Evolutionary conservation across 1,139 yeast species (phyloP), one percentile per base, ranked within the genome.

Genomic region (Diutina pseudorugosa): DNA sequence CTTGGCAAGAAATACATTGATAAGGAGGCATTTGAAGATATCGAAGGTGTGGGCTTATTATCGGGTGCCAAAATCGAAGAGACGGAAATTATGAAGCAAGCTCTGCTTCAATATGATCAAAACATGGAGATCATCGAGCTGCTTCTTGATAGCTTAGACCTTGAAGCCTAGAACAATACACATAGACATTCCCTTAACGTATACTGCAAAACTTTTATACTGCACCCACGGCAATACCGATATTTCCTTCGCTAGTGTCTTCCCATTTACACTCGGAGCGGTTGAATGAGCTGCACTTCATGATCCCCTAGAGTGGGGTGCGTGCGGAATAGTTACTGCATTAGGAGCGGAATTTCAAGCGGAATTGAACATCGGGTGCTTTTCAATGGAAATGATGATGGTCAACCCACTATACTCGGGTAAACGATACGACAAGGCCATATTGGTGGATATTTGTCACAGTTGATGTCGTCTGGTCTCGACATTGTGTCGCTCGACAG

Each of bases 1-100:
- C 64, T 86, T 53, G 66, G 75, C 2, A 74, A 76, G 60, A 79
- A 77, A 57, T 76, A 76, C 57, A 67, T 60, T 3, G 62, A 62
- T 53, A 72, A 69, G 41, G 70, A 66, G 43, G 72, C 68, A 41
- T 66, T 66, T 51, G 68, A 66, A 47, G 70, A 70, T 5, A 56
- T 61, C 36, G 61, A 27, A 4, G 50, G 42, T 20, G 23, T 48
- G 36, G 43, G 19, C 12, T 65, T n/a, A 16, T 52, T 52, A 6
- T 41, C 50, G 19, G 47, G 48, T 19, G 48, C 48, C 33, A 47
- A 43, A n/a, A 36, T 30, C 4, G 54, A 65, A 14, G 72, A 71
- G 50, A 62, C 63, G 14, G 62, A 61, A 23, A 68, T 75, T 43
- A 66, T 71, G 51, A 59, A 62, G 48, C 72, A 67, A 19, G 66